Conservation (phyloP, 805 yeast genomes). For the Cyberlindnera petersonii region DNA sequence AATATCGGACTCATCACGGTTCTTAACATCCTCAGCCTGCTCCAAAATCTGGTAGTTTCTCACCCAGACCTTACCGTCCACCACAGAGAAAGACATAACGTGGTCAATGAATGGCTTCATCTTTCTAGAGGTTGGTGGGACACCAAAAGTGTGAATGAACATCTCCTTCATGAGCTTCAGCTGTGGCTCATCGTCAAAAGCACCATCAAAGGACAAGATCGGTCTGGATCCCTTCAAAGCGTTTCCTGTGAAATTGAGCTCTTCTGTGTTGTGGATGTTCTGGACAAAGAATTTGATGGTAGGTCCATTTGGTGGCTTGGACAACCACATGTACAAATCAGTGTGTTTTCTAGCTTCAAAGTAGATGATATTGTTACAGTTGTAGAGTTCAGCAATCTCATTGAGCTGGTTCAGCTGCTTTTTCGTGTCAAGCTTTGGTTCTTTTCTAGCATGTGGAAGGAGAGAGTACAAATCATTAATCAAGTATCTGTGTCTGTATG, state of each 20-base stretch:
- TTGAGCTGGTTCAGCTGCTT: slow-evolving; percentile 83
- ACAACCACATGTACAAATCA: slow-evolving; percentile 90
- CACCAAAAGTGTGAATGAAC: slow-evolving; percentile 82
- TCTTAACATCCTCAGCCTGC: slow-evolving; percentile 49
- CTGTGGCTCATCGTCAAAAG: slow-evolving; percentile 71
- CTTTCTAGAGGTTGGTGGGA: slow-evolving; percentile 90
- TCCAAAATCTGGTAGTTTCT: slow-evolving; percentile 89
- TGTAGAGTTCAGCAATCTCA: slow-evolving; percentile 94
- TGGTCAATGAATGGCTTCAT: slow-evolving; percentile 94
- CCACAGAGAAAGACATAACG: slow-evolving; percentile 87
- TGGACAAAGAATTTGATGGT: slow-evolving; percentile 90
- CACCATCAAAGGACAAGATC: slow-evolving; percentile 77
- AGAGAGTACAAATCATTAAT: slow-evolving; percentile 74
- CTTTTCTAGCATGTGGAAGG: slow-evolving; percentile 93
- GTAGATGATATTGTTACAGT: slow-evolving; percentile 91
- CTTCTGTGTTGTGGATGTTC: slow-evolving; percentile 94
- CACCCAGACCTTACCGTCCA: slow-evolving; percentile 92
- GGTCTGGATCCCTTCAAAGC: slow-evolving; percentile 96
- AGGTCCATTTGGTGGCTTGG: slow-evolving; percentile 98
- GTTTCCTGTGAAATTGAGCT: slow-evolving; percentile 93
- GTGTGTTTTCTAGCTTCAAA: slow-evolving; percentile 96
- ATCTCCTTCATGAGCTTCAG: slow-evolving; percentile 75
- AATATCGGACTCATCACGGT: slow-evolving; percentile 55
- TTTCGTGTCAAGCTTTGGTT: slow-evolving; percentile 92
- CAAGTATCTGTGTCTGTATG: slow-evolving; percentile 92